These are phyloP conservation scores for Pythium brassicae DNA, from an alignment of 352 stramenopile genomes.

Conservation along the genomic window DNA sequence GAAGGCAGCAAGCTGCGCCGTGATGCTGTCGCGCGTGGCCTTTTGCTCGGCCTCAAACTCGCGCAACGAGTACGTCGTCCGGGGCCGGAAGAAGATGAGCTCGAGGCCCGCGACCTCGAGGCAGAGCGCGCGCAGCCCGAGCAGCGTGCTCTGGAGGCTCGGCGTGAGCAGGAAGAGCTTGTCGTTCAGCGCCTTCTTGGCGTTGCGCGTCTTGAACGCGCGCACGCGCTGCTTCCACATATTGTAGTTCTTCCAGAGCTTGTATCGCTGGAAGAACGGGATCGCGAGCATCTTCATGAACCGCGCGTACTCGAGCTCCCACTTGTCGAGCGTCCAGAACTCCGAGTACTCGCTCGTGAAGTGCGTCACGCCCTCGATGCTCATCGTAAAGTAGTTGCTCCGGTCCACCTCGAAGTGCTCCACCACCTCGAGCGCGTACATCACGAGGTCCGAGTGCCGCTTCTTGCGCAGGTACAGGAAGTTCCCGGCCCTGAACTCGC, in stretches of 20 bases:
- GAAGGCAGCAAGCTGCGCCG: constrained; percentile 55
- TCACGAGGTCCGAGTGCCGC: constrained; percentile 56
- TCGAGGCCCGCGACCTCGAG: constrained; percentile 60
- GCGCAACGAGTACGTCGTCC: constrained; percentile 73
- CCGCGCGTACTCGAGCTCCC: constrained; percentile 90
- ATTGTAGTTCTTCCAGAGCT: constrained; percentile 93
- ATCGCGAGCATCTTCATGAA: constrained; percentile 91
- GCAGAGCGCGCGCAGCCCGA: constrained; percentile 72
- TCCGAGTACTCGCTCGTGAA: constrained; percentile 86
- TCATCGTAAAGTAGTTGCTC: constrained; percentile 92
- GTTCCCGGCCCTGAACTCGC: constrained; percentile 73
- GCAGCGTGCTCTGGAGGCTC: constrained; percentile 75
- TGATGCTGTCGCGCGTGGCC: constrained; percentile 42
- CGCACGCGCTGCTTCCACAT: constrained; percentile 91
- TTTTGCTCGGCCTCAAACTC: constrained; percentile 81
- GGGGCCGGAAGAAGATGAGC: constrained; percentile 61
- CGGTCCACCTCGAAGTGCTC: constrained; percentile 83
- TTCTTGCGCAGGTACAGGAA: constrained; percentile 81
- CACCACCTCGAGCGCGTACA: constrained; percentile 82
- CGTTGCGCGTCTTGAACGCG: constrained; percentile 80
- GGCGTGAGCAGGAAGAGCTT: constrained; percentile 88
- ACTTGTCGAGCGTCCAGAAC: constrained; percentile 91
- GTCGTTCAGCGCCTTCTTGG: constrained; percentile 77
- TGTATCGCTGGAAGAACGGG: constrained; percentile 91
- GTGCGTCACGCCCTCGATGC: constrained; percentile 88